Evolutionary conservation across 139 green algal species (phyloP).

Genomic region (Chlamydomonas sphaeroides): DNA sequence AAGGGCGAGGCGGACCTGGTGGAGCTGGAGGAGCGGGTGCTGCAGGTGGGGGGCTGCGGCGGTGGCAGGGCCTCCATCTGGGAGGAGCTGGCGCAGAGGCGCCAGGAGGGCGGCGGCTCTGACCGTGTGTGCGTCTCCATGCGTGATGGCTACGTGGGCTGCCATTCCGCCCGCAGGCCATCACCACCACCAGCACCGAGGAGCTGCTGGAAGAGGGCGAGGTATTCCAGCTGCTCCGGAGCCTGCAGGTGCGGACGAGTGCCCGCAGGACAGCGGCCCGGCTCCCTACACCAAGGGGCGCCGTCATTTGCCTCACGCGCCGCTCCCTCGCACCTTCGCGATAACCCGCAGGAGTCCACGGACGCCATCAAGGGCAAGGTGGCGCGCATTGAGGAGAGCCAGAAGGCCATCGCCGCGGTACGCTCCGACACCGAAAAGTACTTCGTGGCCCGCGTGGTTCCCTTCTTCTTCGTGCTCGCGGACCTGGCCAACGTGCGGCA

Average conservation of each 20-base stretch:
- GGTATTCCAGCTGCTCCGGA: constrained; percentile 37
- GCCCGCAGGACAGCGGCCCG: too few species aligned
- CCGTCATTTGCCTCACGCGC: too few species aligned
- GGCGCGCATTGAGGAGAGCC: constrained; percentile 44
- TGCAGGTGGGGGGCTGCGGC: constrained; percentile 10
- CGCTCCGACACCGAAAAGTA: constrained; percentile 44
- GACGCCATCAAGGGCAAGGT: constrained; percentile 54
- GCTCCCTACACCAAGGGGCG: too few species aligned
- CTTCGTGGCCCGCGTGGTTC: constrained; percentile 45
- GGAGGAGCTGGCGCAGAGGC: too few species aligned
- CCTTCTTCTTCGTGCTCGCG: constrained; percentile 53
- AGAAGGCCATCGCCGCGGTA: constrained; percentile 42
- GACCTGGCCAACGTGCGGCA: constrained; percentile 49
- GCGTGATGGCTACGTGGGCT: constrained; percentile 1
- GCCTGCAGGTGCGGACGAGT: constrained; percentile 7
- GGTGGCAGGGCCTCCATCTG: not conserved
- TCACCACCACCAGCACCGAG: constrained; percentile 51
- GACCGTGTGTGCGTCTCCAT: not conserved
- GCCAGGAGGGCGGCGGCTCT: too few species aligned
- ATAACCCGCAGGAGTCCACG: constrained; percentile 36
- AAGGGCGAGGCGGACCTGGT: constrained; percentile 45
- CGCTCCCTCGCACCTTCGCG: constrained; percentile 26
- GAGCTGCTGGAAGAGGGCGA: constrained; percentile 49
- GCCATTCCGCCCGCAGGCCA: too few species aligned
- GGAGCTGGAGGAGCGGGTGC: constrained; percentile 47